Evolutionary conservation across 495 filamentous ascomycete genomes (phyloP).

Genomic region (Thermothielavioides terrestris): DNA sequence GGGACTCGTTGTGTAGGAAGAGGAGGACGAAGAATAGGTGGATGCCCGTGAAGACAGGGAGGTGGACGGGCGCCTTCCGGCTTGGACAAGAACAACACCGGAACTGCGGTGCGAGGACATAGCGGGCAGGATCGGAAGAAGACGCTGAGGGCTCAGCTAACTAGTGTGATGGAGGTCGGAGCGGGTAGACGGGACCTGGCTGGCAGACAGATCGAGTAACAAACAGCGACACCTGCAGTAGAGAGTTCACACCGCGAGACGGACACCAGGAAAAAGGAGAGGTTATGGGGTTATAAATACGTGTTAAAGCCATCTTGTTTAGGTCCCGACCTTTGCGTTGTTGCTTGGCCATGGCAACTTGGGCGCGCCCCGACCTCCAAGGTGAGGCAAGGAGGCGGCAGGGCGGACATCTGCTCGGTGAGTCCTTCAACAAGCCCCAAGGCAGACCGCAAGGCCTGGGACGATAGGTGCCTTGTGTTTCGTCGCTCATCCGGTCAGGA

Average conservation of each 20-base stretch:
- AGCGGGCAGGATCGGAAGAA: background rate
- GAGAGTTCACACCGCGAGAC: background rate
- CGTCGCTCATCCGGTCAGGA: conserved; percentile 5
- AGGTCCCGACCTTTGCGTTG: background rate
- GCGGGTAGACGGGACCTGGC: background rate
- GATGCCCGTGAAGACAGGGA: conserved; percentile 7
- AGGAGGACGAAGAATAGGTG: conserved; percentile 6
- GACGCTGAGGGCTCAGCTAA: background rate
- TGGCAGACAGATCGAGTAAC: background rate
- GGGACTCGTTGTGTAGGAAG: background rate
- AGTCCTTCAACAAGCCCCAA: conserved; percentile 4
- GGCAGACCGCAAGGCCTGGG: conserved; percentile 21
- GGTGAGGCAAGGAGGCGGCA: background rate
- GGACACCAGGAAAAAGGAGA: background rate
- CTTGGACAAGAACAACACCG: conserved; percentile 8
- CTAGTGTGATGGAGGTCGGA: background rate
- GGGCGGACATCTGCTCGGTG: conserved; percentile 14
- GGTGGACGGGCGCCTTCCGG: background rate
- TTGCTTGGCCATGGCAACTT: background rate
- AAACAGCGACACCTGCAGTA: background rate
- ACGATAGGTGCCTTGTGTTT: conserved; percentile 6
- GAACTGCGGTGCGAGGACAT: conserved; percentile 13
- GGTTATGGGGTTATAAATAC: background rate
- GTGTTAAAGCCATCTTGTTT: background rate
- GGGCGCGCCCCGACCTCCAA: background rate